phyloP scores from a whole-genome alignment of 805 yeast genomes.

The Wickerhamomyces hampshirensis region DNA sequence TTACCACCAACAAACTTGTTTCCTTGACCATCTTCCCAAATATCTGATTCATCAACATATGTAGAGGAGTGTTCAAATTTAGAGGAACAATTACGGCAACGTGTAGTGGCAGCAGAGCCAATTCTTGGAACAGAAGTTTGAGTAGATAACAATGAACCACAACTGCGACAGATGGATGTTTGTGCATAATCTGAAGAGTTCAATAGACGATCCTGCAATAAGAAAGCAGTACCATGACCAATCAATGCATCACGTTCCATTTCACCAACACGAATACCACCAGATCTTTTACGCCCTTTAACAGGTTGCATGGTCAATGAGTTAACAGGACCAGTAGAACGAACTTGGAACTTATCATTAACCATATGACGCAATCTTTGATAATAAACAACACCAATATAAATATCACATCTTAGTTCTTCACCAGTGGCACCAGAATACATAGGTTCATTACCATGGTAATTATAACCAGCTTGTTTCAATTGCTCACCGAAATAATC shows the following conservation, averaged over 20 bases:
- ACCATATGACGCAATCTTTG: slow-evolving; percentile 99
- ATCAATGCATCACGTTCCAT: slow-evolving; percentile 99
- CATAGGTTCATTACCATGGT: slow-evolving; percentile 98
- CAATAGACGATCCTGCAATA: slow-evolving; percentile 89
- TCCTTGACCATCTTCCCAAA: slow-evolving; percentile 98
- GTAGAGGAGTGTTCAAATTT: slow-evolving; percentile 53
- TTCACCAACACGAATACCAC: slow-evolving; percentile 99
- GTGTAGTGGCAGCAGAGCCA: slow-evolving; percentile 69
- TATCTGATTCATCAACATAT: slow-evolving; percentile 62
- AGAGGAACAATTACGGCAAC: slow-evolving; percentile 89
- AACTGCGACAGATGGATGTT: slow-evolving; percentile 80
- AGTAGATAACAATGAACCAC: slow-evolving; percentile 89
- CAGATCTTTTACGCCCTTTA: slow-evolving; percentile 96
- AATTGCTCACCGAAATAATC: slow-evolving; percentile 96
- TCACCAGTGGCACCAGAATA: slow-evolving; percentile 98
- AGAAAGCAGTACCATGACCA: slow-evolving; percentile 96
- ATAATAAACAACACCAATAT: slow-evolving; percentile 94
- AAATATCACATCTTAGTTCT: slow-evolving; percentile 92
- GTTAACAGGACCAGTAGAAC: slow-evolving; percentile 98
- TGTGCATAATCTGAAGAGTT: slow-evolving; percentile 96
- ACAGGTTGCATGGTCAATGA: slow-evolving; percentile 98
- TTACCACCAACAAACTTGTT: slow-evolving; percentile 87
- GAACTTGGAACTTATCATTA: slow-evolving; percentile 98
- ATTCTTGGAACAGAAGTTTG: slow-evolving; percentile 89
- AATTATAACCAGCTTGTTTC: slow-evolving; percentile 83